phyloP scores from a whole-genome alignment of 345 rosid genomes.

The Syzygium grande region DNA sequence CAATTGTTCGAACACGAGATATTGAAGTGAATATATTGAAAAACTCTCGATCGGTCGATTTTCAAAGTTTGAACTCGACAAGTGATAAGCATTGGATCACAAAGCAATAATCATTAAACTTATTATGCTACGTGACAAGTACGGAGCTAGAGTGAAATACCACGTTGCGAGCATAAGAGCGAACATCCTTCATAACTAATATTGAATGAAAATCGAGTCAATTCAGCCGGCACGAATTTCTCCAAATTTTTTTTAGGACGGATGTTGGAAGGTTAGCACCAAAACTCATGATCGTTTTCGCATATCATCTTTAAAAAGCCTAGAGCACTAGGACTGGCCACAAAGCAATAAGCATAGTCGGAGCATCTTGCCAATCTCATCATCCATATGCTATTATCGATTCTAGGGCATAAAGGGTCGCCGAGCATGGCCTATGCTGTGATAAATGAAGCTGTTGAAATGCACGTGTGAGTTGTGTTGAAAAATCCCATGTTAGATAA shows the following conservation, averaged over 20 bases:
- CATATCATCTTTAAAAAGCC: background rate
- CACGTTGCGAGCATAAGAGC: background rate
- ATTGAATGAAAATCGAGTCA: background rate
- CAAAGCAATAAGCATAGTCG: background rate
- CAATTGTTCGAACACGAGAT: background rate
- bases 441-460: background rate
- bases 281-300: background rate
- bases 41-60: background rate
- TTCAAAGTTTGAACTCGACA: background rate
- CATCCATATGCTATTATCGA: background rate
- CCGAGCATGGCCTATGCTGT: background rate
- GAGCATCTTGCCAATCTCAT: background rate
- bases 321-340: background rate
- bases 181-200: background rate
- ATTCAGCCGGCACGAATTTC: fast-evolving
- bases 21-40: background rate
- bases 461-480: too few species aligned
- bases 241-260: background rate
- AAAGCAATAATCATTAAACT: background rate
- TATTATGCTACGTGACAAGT: background rate
- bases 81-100: background rate
- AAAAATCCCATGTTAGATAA: too few species aligned
- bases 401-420: background rate
- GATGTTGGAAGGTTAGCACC: background rate
- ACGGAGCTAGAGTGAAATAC: background rate